A percentile compares a stretch with the other conserved stretches of the same genome.
These are phyloP conservation scores for Colletotrichum gigasporum DNA, from an alignment of 2,329 filamentous ascomycete genomes.

Conservation along the genomic window DNA sequence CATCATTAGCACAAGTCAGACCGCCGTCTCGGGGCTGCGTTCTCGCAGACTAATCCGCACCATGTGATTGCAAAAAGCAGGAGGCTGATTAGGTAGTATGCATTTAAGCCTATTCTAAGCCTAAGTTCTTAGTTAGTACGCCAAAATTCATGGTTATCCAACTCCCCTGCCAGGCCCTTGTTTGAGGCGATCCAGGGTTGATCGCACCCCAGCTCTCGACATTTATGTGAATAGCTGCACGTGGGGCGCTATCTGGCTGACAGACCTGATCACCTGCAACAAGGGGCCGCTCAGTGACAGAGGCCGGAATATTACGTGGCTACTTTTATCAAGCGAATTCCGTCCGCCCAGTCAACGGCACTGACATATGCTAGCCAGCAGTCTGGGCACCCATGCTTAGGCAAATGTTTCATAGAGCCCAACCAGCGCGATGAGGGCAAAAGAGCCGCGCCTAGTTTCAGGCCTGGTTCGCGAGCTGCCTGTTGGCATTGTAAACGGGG, in stretches of 20 bases:
- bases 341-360: background rate
- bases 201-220: too few species aligned
- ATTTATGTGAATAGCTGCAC: too few species aligned
- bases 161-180: too few species aligned
- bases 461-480: background rate
- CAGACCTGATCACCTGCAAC: background rate
- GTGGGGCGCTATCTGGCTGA: too few species aligned
- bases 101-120: background rate
- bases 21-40: too few species aligned
- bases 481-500: too few species aligned
- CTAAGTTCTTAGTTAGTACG: background rate
- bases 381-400: background rate
- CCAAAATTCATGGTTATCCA: constrained; percentile 3
- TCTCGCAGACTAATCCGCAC: too few species aligned
- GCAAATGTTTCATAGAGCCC: background rate
- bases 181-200: too few species aligned
- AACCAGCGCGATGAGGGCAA: background rate
- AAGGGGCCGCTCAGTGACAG: background rate
- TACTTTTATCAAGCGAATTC: background rate
- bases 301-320: background rate
- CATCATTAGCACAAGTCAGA: too few species aligned
- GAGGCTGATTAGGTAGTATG: too few species aligned
- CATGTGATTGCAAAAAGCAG: too few species aligned
- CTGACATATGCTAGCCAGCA: background rate
- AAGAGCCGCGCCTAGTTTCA: background rate